Evolutionary conservation across 2,329 filamentous ascomycete genomes (phyloP).

Genomic region (Colletotrichum liriopes): DNA sequence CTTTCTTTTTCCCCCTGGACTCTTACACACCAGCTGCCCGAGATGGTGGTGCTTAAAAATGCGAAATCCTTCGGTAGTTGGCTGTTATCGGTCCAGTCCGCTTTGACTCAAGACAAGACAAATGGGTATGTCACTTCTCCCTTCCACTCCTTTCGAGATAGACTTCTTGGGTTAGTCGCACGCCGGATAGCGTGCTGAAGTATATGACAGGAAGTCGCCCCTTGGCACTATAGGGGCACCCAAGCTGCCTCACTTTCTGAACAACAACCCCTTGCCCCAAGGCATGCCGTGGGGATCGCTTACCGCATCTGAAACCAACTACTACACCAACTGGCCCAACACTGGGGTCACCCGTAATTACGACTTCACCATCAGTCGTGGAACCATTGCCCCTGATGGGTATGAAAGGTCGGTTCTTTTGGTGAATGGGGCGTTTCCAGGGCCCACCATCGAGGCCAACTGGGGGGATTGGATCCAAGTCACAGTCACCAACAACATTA

Average conservation of each 20-base stretch:
- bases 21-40: background rate
- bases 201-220: background rate
- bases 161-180: too few species aligned
- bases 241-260: background rate
- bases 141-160: background rate
- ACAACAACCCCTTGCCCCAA: background rate
- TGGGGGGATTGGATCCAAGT: conserved; percentile 76
- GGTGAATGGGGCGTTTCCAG: background rate
- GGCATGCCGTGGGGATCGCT: background rate
- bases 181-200: too few species aligned
- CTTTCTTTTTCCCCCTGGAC: background rate
- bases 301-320: conserved; percentile 54
- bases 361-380: conserved; percentile 67
- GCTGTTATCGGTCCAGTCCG: background rate
- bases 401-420: conserved; percentile 62
- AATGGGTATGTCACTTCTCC: background rate
- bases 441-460: conserved; percentile 71
- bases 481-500: conserved; percentile 79
- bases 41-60: background rate
- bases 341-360: conserved; percentile 71
- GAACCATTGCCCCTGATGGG: conserved; percentile 69
- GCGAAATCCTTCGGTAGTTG: background rate
- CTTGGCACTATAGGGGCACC: background rate
- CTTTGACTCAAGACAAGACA: background rate
- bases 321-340: conserved; percentile 62